Conservation (phyloP, 495 filamentous ascomycete genomes). For the Xylaria grammica region DNA sequence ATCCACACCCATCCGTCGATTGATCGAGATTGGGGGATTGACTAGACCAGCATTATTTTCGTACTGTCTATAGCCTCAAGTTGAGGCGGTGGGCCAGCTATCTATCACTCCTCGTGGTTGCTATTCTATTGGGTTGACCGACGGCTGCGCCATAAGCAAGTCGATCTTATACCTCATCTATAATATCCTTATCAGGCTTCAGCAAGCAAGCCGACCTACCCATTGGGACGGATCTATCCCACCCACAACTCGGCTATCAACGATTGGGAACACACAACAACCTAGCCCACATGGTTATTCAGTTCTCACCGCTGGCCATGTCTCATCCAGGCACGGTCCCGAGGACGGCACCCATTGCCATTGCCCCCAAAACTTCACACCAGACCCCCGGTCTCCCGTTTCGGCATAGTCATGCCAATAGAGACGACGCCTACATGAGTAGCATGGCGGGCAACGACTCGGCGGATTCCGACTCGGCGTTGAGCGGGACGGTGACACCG, state of each 20-base stretch:
- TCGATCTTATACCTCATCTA: slow-evolving; percentile 12
- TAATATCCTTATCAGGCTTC: slow-evolving; percentile 8
- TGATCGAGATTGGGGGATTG: neutral
- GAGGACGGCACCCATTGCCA: slow-evolving; percentile 62
- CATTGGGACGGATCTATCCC: slow-evolving; percentile 4
- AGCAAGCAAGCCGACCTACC: slow-evolving; percentile 3
- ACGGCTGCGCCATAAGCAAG: slow-evolving; percentile 19
- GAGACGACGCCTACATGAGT: slow-evolving; percentile 44
- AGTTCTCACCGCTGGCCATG: slow-evolving; percentile 46
- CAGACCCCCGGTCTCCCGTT: slow-evolving; percentile 38
- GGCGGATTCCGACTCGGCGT: slow-evolving; percentile 52
- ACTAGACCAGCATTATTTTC: slow-evolving; percentile 6
- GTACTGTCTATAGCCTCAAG: slow-evolving; percentile 13
- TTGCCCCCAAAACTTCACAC: slow-evolving; percentile 57
- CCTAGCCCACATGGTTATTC: slow-evolving; percentile 18
- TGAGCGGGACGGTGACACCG: slow-evolving; percentile 46
- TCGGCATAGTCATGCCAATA: slow-evolving; percentile 46
- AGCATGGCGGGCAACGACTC: slow-evolving; percentile 56
- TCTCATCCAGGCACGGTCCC: slow-evolving; percentile 53
- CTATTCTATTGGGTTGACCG: slow-evolving; percentile 4
- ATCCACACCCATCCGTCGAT: neutral
- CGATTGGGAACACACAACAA: slow-evolving; percentile 1
- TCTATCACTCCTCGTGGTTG: neutral
- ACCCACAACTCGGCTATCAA: slow-evolving; percentile 16
- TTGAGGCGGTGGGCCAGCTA: slow-evolving; percentile 8